Percentiles rank a stretch among this genome's conserved stretches.
Conservation (phyloP, 2,329 filamentous ascomycete genomes). For the Phaeosphaeriaceae sp. region DNA sequence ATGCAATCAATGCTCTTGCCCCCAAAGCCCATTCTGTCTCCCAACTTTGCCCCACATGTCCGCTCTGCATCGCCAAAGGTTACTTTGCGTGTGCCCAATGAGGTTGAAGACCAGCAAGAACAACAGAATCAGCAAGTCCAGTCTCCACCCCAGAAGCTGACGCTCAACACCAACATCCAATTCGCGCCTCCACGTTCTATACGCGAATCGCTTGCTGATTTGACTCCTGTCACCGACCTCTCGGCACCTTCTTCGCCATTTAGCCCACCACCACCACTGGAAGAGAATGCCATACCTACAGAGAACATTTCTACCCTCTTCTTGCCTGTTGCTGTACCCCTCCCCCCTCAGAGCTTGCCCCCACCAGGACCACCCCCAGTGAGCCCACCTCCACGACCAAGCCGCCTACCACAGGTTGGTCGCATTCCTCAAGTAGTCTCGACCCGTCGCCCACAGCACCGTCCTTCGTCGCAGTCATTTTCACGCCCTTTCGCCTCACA, state of each 20-base stretch:
- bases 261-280: slow-evolving; percentile 21
- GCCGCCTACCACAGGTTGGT: slow-evolving; percentile 79
- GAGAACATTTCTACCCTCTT: not conserved
- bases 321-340: not conserved
- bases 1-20: slow-evolving; percentile 49
- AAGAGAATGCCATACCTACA: slow-evolving; percentile 8
- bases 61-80: slow-evolving; percentile 49
- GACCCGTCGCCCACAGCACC: slow-evolving; percentile 66
- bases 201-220: slow-evolving; percentile 29
- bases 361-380: slow-evolving; percentile 34
- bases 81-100: slow-evolving; percentile 22
- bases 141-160: slow-evolving; percentile 18
- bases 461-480: slow-evolving; percentile 78
- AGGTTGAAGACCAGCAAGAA: slow-evolving; percentile 16
- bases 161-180: slow-evolving; percentile 29
- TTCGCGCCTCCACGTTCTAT: slow-evolving; percentile 7
- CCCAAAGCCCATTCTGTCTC: slow-evolving; percentile 42
- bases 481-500: slow-evolving; percentile 74
- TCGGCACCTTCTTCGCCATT: slow-evolving; percentile 40
- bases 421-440: slow-evolving; percentile 84
- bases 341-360: slow-evolving; percentile 21
- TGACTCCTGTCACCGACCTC: slow-evolving; percentile 44
- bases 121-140: no score
- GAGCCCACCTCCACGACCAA: slow-evolving; percentile 56
- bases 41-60: slow-evolving; percentile 26